A percentile compares a stretch with the other conserved stretches of the same genome.
Evolutionary conservation across 176 grass and related monocot genomes (phyloP).

Genomic region (Oryza brachyantha): DNA sequence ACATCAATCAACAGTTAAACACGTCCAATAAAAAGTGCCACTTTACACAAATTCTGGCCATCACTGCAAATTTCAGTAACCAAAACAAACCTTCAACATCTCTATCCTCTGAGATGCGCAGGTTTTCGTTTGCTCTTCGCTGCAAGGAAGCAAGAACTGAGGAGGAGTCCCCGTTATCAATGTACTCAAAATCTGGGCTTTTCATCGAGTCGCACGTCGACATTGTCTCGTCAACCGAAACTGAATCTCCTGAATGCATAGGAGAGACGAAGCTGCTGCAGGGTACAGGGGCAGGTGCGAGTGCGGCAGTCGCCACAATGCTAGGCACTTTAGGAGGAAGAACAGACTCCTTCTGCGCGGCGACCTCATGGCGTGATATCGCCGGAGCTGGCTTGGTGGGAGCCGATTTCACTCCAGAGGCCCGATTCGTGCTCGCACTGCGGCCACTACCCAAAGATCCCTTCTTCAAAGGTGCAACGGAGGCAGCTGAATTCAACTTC

Average conservation of each 20-base stretch:
- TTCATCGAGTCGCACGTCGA: conserved; percentile 98
- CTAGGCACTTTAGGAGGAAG: conserved; percentile 18
- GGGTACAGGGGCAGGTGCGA: conserved; percentile 36
- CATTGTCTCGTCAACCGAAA: conserved; percentile 77
- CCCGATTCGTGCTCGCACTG: conserved; percentile 6
- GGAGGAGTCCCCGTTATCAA: conserved; percentile 77
- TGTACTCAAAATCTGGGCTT: conserved; percentile 92
- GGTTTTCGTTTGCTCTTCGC: conserved; percentile 67
- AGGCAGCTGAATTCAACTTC: conserved; percentile 42
- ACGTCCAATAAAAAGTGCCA: neutral
- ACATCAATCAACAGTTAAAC: too few relatives aligned
- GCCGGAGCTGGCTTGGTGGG: conserved; percentile 34
- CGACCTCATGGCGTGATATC: conserved; percentile 3
- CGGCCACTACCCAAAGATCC: conserved; percentile 33
- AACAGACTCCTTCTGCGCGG: conserved; percentile 6
- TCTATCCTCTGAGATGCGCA: conserved; percentile 66
- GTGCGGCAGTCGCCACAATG: neutral
- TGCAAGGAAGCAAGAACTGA: conserved; percentile 65
- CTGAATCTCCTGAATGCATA: conserved; percentile 56
- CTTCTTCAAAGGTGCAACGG: conserved; percentile 49
- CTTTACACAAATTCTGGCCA: neutral
- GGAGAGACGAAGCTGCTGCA: conserved; percentile 56
- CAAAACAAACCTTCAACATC: conserved; percentile 55
- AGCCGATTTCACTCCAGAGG: conserved; percentile 38
- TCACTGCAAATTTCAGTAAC: conserved; percentile 8